phyloP scores from a whole-genome alignment of 345 rosid genomes.

The Populus nigra region DNA sequence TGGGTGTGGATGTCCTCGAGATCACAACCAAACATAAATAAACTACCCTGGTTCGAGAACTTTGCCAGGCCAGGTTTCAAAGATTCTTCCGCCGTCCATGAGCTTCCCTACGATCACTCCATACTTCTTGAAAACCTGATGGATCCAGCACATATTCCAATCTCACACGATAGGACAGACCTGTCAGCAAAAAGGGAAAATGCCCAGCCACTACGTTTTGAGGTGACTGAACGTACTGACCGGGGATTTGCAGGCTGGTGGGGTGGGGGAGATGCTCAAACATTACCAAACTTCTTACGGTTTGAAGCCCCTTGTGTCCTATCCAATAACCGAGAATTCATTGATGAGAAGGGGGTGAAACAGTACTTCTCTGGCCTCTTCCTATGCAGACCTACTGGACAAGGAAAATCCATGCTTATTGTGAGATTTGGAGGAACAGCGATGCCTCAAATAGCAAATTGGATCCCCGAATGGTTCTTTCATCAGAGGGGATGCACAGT shows the following conservation, averaged over 20 bases:
- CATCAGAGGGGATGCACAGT: conserved; percentile 82
- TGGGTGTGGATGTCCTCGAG: conserved; percentile 88
- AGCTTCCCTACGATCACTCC: conserved; percentile 90
- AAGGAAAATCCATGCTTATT: conserved; percentile 93
- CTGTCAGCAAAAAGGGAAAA: conserved; percentile 80
- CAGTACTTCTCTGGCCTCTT: conserved; percentile 72
- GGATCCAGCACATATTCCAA: conserved; percentile 94
- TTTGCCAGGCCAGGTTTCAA: conserved; percentile 72
- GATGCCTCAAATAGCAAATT: conserved; percentile 43
- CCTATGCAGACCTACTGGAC: conserved; percentile 91
- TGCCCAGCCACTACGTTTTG: conserved; percentile 67
- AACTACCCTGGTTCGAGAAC: conserved; percentile 89
- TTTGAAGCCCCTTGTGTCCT: conserved; percentile 82
- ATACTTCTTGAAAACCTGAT: conserved; percentile 88
- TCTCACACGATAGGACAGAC: conserved; percentile 85
- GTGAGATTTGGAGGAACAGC: conserved; percentile 76
- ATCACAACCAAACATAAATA: conserved; percentile 8
- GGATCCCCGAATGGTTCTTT: conserved; percentile 75
- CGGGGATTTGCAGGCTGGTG: conserved; percentile 88
- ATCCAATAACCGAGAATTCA: conserved; percentile 61
- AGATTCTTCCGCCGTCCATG: conserved; percentile 69
- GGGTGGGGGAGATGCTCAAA: conserved; percentile 62
- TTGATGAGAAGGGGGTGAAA: conserved; percentile 60
- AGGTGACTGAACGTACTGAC: conserved; percentile 66
- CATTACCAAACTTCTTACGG: conserved; percentile 48